These are phyloP conservation scores for Panaeolus cyanescens DNA, from an alignment of 768 basidiomycete species.

Conservation along the genomic window DNA sequence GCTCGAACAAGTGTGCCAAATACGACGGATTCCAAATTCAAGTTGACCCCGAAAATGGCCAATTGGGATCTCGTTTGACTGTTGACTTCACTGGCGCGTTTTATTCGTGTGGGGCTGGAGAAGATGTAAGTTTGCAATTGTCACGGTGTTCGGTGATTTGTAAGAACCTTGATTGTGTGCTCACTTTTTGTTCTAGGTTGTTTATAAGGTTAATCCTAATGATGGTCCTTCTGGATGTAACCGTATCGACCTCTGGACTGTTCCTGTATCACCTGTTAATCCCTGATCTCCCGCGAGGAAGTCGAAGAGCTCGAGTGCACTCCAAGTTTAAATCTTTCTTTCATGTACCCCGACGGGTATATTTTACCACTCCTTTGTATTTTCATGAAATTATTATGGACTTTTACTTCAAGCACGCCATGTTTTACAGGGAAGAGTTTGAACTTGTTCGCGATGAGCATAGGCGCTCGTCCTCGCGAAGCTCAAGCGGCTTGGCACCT, in stretches of 20 bases:
- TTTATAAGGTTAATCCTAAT: neutral
- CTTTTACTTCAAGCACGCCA: no score
- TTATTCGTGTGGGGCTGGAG: slow-evolving; percentile 25
- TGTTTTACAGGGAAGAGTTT: no score
- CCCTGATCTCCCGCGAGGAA: neutral
- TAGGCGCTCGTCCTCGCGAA: no score
- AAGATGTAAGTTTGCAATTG: slow-evolving; percentile 31
- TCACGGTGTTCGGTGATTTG: no score
- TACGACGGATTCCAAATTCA: slow-evolving; percentile 28
- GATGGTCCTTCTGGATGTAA: neutral
- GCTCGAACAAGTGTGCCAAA: slow-evolving; percentile 32
- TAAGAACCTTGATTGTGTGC: no score
- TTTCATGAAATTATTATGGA: no score
- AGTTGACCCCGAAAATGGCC: slow-evolving; percentile 28
- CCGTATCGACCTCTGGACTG: neutral
- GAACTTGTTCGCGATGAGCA: no score
- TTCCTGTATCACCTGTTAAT: neutral
- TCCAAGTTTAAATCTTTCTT: no score
- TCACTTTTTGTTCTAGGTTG: neutral
- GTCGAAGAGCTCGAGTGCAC: no score
- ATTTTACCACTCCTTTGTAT: no score
- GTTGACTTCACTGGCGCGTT: slow-evolving; percentile 31
- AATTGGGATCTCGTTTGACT: slow-evolving; percentile 26
- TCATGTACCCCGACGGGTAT: no score
- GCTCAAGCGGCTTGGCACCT: no score